Evolutionary conservation across 2,329 filamentous ascomycete species (phyloP).

Genomic region (Clarireedia hainanense): DNA sequence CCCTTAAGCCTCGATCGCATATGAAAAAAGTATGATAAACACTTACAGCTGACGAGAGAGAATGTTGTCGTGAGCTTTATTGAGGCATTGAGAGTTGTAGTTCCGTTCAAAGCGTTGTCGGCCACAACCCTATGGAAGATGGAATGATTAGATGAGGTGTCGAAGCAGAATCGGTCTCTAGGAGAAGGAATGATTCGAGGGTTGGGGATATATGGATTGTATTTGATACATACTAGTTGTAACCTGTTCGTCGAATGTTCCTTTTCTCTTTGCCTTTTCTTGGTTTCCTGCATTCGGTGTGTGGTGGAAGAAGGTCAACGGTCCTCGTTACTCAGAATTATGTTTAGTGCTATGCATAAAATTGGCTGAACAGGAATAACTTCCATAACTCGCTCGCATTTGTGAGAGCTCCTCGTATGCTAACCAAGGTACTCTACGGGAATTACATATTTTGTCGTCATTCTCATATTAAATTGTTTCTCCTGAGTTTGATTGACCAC

Average conservation of each 20-base stretch:
- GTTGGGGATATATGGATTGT: constrained; percentile 7
- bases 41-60: constrained; percentile 28
- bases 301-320: constrained; percentile 7
- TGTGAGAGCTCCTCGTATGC: background rate
- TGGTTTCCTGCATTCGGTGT: constrained; percentile 9
- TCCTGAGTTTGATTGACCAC: background rate
- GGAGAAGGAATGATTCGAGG: constrained; percentile 11
- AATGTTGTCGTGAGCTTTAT: constrained; percentile 28
- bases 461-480: constrained; percentile 9
- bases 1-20: constrained; percentile 28
- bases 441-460: constrained; percentile 7
- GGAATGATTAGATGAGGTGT: constrained; percentile 17
- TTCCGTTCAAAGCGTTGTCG: constrained; percentile 20
- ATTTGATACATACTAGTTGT: constrained; percentile 19
- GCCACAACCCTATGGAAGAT: constrained; percentile 2
- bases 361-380: constrained; percentile 11
- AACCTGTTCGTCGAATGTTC: constrained; percentile 12
- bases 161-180: constrained; percentile 9
- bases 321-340: constrained; percentile 15
- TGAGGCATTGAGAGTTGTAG: constrained; percentile 27
- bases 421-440: background rate
- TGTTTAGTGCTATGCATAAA: constrained; percentile 19
- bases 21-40: constrained; percentile 18
- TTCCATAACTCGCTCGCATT: background rate
- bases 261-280: constrained; percentile 9